Base-by-base conservation (phyloP, 331 rosid genomes). In the Quercus lobata region DNA sequence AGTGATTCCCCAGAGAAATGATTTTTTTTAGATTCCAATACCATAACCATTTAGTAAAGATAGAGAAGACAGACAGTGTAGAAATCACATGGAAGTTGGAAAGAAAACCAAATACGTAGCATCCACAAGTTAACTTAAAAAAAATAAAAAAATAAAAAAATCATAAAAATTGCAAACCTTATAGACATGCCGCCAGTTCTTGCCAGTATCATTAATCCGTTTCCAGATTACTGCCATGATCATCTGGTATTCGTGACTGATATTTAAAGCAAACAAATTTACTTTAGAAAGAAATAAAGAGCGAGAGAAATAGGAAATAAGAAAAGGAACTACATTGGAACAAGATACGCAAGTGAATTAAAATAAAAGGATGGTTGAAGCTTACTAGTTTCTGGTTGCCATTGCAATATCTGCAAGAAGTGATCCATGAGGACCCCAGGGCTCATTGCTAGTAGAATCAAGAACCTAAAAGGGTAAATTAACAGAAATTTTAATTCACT, bases 371-470 rank as follows among this genome's bases (percentile, higher is more conserved):
- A n/a, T 46, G 58, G 29, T 27, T 75, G 18, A 74, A 29, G 79
- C 92, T 89, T 82, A 94, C 98, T 89, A 88, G 84, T 94, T 89
- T 89, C 90, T 88, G 75, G 89, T 84, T 6, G 97, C 96, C 73
- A 76, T 84, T 57, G 97, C 98, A 84, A 94, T 90, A 80, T 94
- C 96, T 25, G 97, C 94, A 77, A 94, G 97, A 88, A 94, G 89
- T 60, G 97, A 78, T 80, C 97, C 98, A 86, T 94, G 98, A 69
- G 98, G 98, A 80, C 98, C 97, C 98, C 98, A 94, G 55, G 99
- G 94, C 80, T 96, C 98, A 84, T 96, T 96, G 93, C 98, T 96
- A 68, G 99, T 96, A 83, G 99, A 82, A 91, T 96, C 99, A 73
- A 96, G 96, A 90, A 96, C 93, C 99, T 96, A 83, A 63, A 79